Conservation (phyloP, 257 asterid genomes). For the Gentiana straminea region DNA sequence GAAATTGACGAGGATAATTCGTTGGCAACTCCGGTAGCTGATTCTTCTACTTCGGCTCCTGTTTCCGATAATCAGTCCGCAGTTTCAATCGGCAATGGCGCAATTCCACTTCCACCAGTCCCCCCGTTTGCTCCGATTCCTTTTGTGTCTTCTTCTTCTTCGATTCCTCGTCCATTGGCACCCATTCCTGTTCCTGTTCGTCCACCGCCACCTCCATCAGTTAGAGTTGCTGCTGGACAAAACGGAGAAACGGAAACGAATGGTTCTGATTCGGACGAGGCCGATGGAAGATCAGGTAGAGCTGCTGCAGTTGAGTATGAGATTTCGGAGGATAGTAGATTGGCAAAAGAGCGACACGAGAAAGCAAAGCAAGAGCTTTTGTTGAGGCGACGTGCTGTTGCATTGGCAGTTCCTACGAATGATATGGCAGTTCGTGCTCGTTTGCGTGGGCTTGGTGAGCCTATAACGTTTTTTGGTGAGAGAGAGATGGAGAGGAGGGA, state of each 20-base stretch:
- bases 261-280: conserved; percentile 61
- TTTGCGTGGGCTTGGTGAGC: conserved; percentile 85
- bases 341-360: conserved; percentile 62
- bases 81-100: conserved; percentile 31
- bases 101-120: conserved; percentile 31
- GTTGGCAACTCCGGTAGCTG: conserved; percentile 26
- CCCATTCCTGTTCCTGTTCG: conserved; percentile 41
- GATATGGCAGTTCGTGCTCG: conserved; percentile 82
- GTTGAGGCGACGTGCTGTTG: conserved; percentile 85
- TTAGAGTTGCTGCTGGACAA: conserved; percentile 37
- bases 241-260: conserved; percentile 42
- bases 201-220: conserved; percentile 24
- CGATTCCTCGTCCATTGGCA: conserved; percentile 63
- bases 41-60: conserved; percentile 24
- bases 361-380: conserved; percentile 81
- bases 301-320: conserved; percentile 49
- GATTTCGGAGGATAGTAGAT: conserved; percentile 70
- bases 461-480: conserved; percentile 87
- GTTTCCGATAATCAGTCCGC: conserved; percentile 28
- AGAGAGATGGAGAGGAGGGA: conserved; percentile 98
- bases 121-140: conserved; percentile 32
- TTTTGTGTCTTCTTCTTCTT: conserved; percentile 42
- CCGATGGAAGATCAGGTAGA: conserved; percentile 25
- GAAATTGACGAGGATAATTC: conserved; percentile 48
- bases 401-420: conserved; percentile 87